Evolutionary conservation across 1,284 basidiomycete genomes (phyloP), one percentile per base, ranked within the genome.

Genomic region (Neotropicomus parvogracilis): DNA sequence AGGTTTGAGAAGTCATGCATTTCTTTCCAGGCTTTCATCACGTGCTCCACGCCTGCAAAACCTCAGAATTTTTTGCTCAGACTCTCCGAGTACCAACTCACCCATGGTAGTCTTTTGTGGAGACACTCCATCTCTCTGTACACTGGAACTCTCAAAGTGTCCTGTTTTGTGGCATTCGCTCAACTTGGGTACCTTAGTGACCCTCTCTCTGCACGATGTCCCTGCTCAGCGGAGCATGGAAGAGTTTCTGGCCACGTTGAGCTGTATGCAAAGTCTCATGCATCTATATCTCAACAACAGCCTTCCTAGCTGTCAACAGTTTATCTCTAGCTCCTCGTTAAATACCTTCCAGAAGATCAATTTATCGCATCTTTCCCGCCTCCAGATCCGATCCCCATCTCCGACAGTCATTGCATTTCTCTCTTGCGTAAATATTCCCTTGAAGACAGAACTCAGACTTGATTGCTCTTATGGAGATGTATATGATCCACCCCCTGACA

Each of bases 201-300:
- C 49, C 8, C 56, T 70, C 47, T 49, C 46, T 14, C 42, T 69
- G 3, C 12, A 8, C 8, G 24, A 52, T 7, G 14, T 52, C 19
- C 38, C 59, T 2, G 42, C 54, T 19, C 54, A 49, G 7, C 59
- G 57, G 6, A 46, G 49, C 7, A 48, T 48, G n/a, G 21, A 12
- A 3, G 59, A 61, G n/a, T 49, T 71, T 12, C 38, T 60, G 6
- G 32, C 54, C 29, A 49, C 45, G 4, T 53, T 71, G 4, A 21
- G 49, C 20, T 46, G 49, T 41, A 66, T 66, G 63, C 67, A 61
- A 10, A n/a, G 40, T 10, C 57, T 72, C 17, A 54, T 54, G 35
- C 32, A 44, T 1, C 55, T 71, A 2, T 50, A 60, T 29, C 54
- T 71, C 10, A 7, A n/a, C 0, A 0, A 24, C 9, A 39, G 29